Percentiles rank a stretch among this genome's conserved stretches.
Conservation (phyloP, 2,329 filamentous ascomycete species). For the Aureobasidium subglaciale region DNA sequence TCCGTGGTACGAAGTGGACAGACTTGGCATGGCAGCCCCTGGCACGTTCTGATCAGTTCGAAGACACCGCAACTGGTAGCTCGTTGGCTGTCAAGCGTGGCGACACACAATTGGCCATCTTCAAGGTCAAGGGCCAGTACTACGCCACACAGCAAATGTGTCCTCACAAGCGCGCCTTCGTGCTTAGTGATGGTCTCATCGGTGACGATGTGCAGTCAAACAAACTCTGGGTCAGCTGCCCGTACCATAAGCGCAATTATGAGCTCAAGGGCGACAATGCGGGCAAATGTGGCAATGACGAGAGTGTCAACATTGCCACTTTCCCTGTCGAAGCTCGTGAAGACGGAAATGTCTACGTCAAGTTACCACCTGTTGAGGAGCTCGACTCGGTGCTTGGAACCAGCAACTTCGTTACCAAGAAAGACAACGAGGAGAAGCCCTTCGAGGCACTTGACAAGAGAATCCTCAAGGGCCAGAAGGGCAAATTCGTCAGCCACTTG, state of each 20-base stretch:
- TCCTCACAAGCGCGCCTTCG: conserved; percentile 83
- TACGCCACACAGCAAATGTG: conserved; percentile 93
- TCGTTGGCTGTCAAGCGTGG: conserved; percentile 75
- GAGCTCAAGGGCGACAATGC: conserved; percentile 59
- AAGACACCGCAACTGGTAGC: conserved; percentile 61
- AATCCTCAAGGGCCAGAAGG: conserved; percentile 50
- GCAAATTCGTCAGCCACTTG: conserved; percentile 38
- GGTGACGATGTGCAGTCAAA: conserved; percentile 56
- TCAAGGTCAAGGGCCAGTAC: conserved; percentile 72
- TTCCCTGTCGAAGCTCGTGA: conserved; percentile 69
- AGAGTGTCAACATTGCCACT: conserved; percentile 69
- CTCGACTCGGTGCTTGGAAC: conserved; percentile 74
- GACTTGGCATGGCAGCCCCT: conserved; percentile 71
- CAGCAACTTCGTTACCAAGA: conserved; percentile 68
- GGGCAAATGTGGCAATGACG: conserved; percentile 69
- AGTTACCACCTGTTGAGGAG: conserved; percentile 72
- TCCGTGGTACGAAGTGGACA: conserved; percentile 62
- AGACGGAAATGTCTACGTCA: conserved; percentile 73
- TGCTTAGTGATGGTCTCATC: conserved; percentile 78
- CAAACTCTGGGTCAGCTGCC: conserved; percentile 79
- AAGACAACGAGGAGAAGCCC: conserved; percentile 55
- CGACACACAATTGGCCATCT: conserved; percentile 82
- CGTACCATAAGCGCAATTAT: conserved; percentile 85
- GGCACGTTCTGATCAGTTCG: conserved; percentile 63
- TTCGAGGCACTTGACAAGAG: conserved; percentile 52